These are phyloP conservation scores for Kwoniella dejecticola DNA, from an alignment of 768 basidiomycete genomes.

Conservation along the genomic window DNA sequence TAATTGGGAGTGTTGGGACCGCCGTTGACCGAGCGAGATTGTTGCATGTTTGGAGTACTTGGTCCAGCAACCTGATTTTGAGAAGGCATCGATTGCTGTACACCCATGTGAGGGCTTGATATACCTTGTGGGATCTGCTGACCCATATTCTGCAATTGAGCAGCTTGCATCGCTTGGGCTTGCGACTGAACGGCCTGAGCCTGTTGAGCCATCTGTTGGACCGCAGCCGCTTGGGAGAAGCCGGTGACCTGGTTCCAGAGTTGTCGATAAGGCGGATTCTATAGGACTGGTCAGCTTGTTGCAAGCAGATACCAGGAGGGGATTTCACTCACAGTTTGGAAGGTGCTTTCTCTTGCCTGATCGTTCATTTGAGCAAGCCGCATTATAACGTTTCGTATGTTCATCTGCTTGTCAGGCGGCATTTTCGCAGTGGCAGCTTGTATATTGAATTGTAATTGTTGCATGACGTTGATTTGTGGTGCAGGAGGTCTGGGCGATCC, in stretches of 20 bases:
- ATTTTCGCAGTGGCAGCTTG: constrained; percentile 16
- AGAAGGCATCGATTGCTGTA: constrained; percentile 7
- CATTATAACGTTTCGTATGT: constrained; percentile 18
- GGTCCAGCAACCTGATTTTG: not conserved
- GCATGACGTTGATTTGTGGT: constrained; percentile 12
- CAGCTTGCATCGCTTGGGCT: constrained; percentile 10
- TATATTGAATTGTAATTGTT: constrained; percentile 8
- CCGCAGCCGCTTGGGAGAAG: constrained; percentile 5
- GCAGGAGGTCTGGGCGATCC: constrained; percentile 20
- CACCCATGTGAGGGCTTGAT: constrained; percentile 17
- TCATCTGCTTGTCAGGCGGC: constrained; percentile 19
- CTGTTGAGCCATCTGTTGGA: constrained; percentile 18
- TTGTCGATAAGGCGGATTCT: constrained; percentile 13
- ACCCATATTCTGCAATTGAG: constrained; percentile 2
- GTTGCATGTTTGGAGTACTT: constrained; percentile 14
- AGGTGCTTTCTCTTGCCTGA: constrained; percentile 22
- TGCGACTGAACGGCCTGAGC: constrained; percentile 4
- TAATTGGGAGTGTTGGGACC: constrained; percentile 21
- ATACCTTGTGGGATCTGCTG: constrained; percentile 9
- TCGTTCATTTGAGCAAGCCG: constrained; percentile 31
- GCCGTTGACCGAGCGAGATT: constrained; percentile 4
- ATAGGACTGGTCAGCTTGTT: not conserved
- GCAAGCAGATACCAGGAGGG: too few relatives aligned
- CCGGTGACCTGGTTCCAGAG: constrained; percentile 11
- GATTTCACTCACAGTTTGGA: constrained; percentile 24